These are phyloP conservation scores for Fraxinus sp. DNA, from an alignment of 305 asterid species.

Conservation along the genomic window DNA sequence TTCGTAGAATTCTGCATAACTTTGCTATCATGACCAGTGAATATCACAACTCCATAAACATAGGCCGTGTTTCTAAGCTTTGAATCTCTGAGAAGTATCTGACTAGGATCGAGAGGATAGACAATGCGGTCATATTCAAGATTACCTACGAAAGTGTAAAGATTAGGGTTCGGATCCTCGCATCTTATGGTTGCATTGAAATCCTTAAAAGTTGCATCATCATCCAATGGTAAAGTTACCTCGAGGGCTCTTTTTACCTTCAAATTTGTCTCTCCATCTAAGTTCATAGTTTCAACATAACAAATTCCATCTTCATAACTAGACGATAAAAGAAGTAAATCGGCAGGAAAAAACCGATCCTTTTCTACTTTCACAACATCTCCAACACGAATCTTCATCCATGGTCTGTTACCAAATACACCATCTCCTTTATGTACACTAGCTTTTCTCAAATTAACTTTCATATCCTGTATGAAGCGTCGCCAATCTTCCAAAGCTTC, in stretches of 20 bases:
- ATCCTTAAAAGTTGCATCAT: constrained; percentile 52
- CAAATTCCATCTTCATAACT: constrained; percentile 91
- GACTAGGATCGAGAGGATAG: constrained; percentile 74
- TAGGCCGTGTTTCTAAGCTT: constrained; percentile 79
- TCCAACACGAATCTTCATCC: constrained; percentile 88
- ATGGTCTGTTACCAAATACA: constrained; percentile 53
- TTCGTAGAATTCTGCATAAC: constrained; percentile 87
- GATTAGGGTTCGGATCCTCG: constrained; percentile 90
- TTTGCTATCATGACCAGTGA: constrained; percentile 82
- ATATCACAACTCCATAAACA: constrained; percentile 79
- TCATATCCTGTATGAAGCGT: constrained; percentile 76
- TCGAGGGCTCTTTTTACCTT: constrained; percentile 74
- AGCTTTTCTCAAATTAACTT: constrained; percentile 61
- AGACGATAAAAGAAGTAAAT: constrained; percentile 78
- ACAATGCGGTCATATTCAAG: constrained; percentile 61
- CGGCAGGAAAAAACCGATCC: constrained; percentile 88
- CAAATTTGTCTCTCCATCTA: constrained; percentile 89
- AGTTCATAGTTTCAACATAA: constrained; percentile 88
- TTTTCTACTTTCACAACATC: constrained; percentile 81
- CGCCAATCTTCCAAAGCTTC: constrained; percentile 93
- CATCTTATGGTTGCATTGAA: constrained; percentile 64
- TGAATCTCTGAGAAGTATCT: constrained; percentile 87
- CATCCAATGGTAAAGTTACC: constrained; percentile 57
- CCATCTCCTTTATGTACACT: constrained; percentile 55
- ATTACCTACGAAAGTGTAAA: constrained; percentile 82